Evolutionary conservation across 2,329 filamentous ascomycete genomes (phyloP).

Genomic region (Ascochyta fabae): DNA sequence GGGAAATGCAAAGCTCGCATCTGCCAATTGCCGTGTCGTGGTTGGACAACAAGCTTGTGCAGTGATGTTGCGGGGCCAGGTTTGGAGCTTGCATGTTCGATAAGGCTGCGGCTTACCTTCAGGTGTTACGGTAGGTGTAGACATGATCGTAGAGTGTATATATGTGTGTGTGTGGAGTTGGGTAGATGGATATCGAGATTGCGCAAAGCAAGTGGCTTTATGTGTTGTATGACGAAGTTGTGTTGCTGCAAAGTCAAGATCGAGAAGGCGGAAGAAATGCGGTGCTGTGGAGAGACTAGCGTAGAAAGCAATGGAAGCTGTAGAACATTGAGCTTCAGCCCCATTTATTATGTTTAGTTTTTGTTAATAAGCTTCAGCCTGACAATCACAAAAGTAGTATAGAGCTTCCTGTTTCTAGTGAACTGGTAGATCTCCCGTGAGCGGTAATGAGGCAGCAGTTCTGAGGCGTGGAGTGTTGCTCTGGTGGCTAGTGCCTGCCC

Average conservation of each 20-base stretch:
- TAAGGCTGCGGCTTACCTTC: constrained; percentile 50
- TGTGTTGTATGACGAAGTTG: constrained; percentile 22
- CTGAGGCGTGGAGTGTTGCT: background rate
- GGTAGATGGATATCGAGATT: constrained; percentile 5
- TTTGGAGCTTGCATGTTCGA: constrained; percentile 13
- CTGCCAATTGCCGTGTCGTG: constrained; percentile 1
- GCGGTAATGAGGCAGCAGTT: constrained; percentile 1
- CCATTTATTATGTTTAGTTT: constrained; percentile 24
- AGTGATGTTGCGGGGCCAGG: background rate
- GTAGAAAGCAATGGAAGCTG: constrained; percentile 50
- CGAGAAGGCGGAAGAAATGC: constrained; percentile 46
- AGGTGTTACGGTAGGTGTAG: constrained; percentile 41
- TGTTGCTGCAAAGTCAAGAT: constrained; percentile 32
- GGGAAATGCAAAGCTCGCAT: background rate
- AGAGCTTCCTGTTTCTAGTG: constrained; percentile 5
- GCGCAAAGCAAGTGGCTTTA: constrained; percentile 1
- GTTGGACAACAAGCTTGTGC: constrained; percentile 6
- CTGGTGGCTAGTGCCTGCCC: constrained; percentile 29
- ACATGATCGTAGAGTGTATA: constrained; percentile 27
- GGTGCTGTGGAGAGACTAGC: constrained; percentile 44
- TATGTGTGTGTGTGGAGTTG: constrained; percentile 1
- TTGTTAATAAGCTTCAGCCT: constrained; percentile 12
- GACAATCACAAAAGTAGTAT: constrained; percentile 4
- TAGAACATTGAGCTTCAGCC: constrained; percentile 38
- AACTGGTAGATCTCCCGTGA: background rate